A percentile compares a stretch with the other conserved stretches of the same genome.
phyloP scores from a whole-genome alignment of 2,329 filamentous ascomycete species.

The Mycosphaerelloides madeirae region DNA sequence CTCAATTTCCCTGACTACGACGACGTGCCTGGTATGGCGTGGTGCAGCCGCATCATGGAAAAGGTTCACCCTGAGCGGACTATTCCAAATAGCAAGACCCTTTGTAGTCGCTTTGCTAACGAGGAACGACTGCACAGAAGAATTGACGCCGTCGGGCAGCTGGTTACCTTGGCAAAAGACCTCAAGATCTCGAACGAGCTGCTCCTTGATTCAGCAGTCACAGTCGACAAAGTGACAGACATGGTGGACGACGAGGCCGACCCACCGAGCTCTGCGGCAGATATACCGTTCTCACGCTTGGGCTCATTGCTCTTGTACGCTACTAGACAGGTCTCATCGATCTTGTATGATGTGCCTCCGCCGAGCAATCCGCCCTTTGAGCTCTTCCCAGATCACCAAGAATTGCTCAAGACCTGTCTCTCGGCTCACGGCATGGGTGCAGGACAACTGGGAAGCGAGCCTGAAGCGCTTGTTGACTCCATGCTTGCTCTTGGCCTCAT shows the following conservation, averaged over 20 bases:
- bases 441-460: constrained; percentile 41
- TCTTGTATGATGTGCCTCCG: constrained; percentile 43
- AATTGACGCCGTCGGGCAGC: constrained; percentile 65
- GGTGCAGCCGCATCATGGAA: constrained; percentile 59
- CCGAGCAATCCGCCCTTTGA: constrained; percentile 31
- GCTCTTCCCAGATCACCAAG: constrained; percentile 52
- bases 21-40: constrained; percentile 47
- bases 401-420: constrained; percentile 50
- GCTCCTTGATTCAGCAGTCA: constrained; percentile 42
- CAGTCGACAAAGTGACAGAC: constrained; percentile 37
- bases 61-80: constrained; percentile 61
- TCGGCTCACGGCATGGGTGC: constrained; percentile 32
- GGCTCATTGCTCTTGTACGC: constrained; percentile 52
- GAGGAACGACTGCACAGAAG: constrained; percentile 57
- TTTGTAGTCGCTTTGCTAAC: constrained; percentile 60
- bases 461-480: constrained; percentile 52
- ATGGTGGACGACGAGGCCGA: constrained; percentile 48
- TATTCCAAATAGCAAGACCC: constrained; percentile 57
- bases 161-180: constrained; percentile 63
- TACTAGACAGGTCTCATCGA: constrained; percentile 47
- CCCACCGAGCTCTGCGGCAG: constrained; percentile 47
- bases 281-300: constrained; percentile 54
- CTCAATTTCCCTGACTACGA: constrained; percentile 44
- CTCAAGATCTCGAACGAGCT: constrained; percentile 47
- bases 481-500: constrained; percentile 50